These are phyloP conservation scores for Blastomyces gilchristii DNA, from an alignment of 2,329 filamentous ascomycete genomes.

Conservation along the genomic window DNA sequence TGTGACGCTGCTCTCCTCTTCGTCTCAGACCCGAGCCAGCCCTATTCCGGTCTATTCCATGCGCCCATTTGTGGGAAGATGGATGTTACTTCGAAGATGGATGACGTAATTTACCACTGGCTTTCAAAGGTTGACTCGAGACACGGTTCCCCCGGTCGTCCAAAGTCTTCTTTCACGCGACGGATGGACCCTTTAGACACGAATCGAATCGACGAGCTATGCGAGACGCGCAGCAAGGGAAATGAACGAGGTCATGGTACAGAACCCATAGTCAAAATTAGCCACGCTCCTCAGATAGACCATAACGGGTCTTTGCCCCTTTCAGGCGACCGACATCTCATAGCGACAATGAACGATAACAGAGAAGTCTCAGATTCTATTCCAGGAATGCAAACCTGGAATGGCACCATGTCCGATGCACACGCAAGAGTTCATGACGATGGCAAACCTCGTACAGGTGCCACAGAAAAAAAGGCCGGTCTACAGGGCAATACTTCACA, in stretches of 20 bases:
- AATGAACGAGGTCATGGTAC: background rate
- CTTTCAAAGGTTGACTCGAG: background rate
- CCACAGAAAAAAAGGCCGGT: background rate
- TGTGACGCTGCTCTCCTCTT: too few species aligned
- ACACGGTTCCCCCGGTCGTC: background rate
- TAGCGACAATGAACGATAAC: background rate
- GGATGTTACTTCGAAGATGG: background rate
- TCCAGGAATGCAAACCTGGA: background rate
- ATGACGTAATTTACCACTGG: conserved; percentile 2
- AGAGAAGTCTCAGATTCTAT: background rate
- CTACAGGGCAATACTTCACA: background rate
- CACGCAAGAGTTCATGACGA: background rate
- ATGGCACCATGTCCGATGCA: background rate
- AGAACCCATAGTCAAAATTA: background rate
- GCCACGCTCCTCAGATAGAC: background rate
- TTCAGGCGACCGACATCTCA: background rate
- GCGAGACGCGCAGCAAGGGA: too few species aligned
- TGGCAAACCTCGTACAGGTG: background rate
- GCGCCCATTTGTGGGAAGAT: background rate
- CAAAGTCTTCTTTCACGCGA: background rate
- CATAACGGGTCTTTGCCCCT: background rate
- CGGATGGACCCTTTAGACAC: background rate
- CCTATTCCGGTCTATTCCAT: background rate
- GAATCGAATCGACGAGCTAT: background rate
- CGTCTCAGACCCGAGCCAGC: background rate